phyloP scores from a whole-genome alignment of 148 eudicot species.

The Cornus florida region DNA sequence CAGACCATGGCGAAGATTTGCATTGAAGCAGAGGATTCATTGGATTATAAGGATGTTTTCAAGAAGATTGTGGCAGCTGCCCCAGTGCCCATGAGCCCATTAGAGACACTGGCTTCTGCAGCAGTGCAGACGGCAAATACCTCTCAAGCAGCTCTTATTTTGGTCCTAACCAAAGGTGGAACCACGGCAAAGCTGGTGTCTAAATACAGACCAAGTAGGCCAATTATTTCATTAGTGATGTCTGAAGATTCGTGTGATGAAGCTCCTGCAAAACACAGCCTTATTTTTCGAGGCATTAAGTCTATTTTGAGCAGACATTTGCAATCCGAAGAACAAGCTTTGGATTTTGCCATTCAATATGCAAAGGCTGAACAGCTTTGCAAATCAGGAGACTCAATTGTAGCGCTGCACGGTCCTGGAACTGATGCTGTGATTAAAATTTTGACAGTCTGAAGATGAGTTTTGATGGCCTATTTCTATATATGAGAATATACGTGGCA shows the following conservation, averaged over 20 bases:
- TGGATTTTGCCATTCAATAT: constrained; percentile 15
- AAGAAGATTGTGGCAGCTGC: constrained; percentile 8
- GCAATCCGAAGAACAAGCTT: neutral
- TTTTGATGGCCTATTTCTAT: no score
- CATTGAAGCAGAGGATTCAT: constrained; percentile 19
- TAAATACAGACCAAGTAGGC: constrained; percentile 23
- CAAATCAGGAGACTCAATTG: constrained; percentile 16
- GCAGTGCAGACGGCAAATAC: constrained; percentile 15
- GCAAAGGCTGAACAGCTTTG: constrained; percentile 14
- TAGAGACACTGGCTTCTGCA: constrained; percentile 18
- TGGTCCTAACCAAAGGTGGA: constrained; percentile 23
- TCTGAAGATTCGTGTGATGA: constrained; percentile 15
- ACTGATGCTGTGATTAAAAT: constrained; percentile 12
- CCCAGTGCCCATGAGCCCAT: constrained; percentile 16
- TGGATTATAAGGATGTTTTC: constrained; percentile 3
- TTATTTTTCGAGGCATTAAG: constrained; percentile 13
- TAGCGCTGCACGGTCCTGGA: constrained; percentile 17
- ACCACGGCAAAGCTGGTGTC: constrained; percentile 22
- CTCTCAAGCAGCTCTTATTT: constrained; percentile 14
- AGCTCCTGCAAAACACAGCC: constrained; percentile 22
- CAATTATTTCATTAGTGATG: constrained; percentile 19
- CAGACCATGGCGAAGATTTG: constrained; percentile 24
- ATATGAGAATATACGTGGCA: no score
- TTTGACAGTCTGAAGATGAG: neutral
- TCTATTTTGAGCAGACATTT: constrained; percentile 17